Conservation (phyloP, 2,329 filamentous ascomycete genomes). For the Trichoderma aggressivum region DNA sequence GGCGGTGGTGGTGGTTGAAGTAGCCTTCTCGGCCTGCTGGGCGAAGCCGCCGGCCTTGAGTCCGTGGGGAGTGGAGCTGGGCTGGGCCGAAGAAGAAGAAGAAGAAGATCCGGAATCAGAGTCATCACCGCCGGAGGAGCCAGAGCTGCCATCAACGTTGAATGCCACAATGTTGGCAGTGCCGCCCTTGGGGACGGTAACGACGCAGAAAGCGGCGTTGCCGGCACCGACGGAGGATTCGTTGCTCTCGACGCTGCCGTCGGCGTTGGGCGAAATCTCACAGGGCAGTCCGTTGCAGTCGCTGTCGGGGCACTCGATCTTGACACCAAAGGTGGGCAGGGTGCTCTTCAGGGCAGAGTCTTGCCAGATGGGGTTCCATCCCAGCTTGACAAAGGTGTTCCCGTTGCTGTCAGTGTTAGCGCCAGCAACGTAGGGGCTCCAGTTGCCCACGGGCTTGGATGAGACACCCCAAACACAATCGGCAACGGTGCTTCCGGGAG, state of each 20-base stretch:
- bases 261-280: conserved; percentile 60
- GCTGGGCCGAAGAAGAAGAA: not conserved
- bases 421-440: conserved; percentile 73
- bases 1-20: conserved; percentile 11
- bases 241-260: conserved; percentile 58
- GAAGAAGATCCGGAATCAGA: conserved; percentile 10
- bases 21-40: conserved; percentile 1
- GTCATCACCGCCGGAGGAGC: conserved; percentile 23
- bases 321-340: conserved; percentile 64
- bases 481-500: conserved; percentile 61
- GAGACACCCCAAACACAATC: conserved; percentile 71
- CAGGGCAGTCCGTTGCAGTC: conserved; percentile 73
- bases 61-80: not conserved
- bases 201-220: conserved; percentile 69
- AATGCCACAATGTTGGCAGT: conserved; percentile 66
- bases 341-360: conserved; percentile 50
- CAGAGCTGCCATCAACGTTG: conserved; percentile 38
- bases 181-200: conserved; percentile 65
- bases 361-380: conserved; percentile 73
- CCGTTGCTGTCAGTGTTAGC: conserved; percentile 66
- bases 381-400: conserved; percentile 70
- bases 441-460: conserved; percentile 65
- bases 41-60: conserved; percentile 21
- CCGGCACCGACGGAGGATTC: conserved; percentile 59
- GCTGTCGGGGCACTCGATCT: conserved; percentile 64